A percentile compares a stretch with the other conserved stretches of the same genome.
phyloP scores from a whole-genome alignment of 139 green algal species.

The Haematococcus sp. region DNA sequence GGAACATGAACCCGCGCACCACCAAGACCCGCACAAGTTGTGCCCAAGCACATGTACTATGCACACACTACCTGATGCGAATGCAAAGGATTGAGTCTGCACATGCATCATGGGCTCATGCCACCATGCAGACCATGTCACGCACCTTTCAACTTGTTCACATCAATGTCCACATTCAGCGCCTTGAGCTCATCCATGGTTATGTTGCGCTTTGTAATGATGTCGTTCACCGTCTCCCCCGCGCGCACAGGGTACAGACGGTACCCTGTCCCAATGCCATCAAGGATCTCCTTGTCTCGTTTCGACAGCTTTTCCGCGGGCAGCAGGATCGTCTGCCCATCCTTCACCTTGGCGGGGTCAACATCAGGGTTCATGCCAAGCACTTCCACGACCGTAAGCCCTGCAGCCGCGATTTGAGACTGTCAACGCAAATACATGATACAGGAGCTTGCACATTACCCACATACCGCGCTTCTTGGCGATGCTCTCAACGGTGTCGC shows the following conservation, averaged over 20 bases:
- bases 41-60: too few relatives aligned
- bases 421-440: background rate
- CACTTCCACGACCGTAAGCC: conserved; percentile 59
- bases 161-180: conserved; percentile 75
- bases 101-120: background rate
- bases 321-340: conserved; percentile 82
- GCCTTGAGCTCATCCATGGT: conserved; percentile 59
- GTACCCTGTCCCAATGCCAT: conserved; percentile 69
- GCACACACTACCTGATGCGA: too few relatives aligned
- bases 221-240: conserved; percentile 72
- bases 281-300: conserved; percentile 82
- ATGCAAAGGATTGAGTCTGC: too few relatives aligned
- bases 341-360: conserved; percentile 36
- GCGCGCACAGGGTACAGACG: conserved; percentile 74
- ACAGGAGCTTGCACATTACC: background rate
- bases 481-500: conserved; percentile 77
- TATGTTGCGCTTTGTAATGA: conserved; percentile 75
- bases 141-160: conserved; percentile 58
- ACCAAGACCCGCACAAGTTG: too few relatives aligned
- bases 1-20: too few relatives aligned
- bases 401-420: conserved; percentile 30
- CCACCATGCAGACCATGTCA: conserved; percentile 1
- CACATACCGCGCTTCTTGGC: conserved; percentile 73
- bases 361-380: conserved; percentile 58
- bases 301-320: conserved; percentile 71